Evolutionary conservation across 371 early-diverging fungal genomes (phyloP), one percentile per base, ranked within the genome.

Genomic region (Rhizomucor pusillus): DNA sequence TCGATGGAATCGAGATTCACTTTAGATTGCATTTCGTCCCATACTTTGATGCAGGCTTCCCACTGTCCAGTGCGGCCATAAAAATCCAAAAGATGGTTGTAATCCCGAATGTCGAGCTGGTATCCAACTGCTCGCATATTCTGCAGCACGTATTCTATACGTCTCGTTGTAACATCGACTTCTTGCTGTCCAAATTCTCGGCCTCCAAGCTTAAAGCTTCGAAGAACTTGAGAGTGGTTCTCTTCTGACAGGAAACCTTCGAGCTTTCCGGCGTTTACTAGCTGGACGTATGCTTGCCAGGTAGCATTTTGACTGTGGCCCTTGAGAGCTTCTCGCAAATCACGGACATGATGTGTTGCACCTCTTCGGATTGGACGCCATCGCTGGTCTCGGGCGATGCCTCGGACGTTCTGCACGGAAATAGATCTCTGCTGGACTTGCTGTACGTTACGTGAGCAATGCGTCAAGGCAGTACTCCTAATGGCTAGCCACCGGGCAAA

Each of bases 31-130:
- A 73, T 50, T 16, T 65, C 62, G 10, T 53, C 35, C 68, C 69
- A 73, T 7, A 60, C 50, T 3, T 58, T 43, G 16, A 20, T 47
- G 10, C 70, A 69, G 1, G 66, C 45, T 11, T 57, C 47, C 64
- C 68, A 71, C 39, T 75, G 71, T 3, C 58, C 47, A 2, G 56
- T 34, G 14, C 70, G 75, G 19, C 74, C 69, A 52, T 62, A 71
- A 43, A 71, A 69, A 2, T 69, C 68, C 18, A 79, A 51, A 40
- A 79, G n/a, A 20, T 75, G 61, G 47, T 75, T 73, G 35, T 79
- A 79, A 49, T 79, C 79, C 12, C 71, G 67, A 14, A 69, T 50
- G 50, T 71, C 68, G 0, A 61, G 63, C 25, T 54, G 9, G 35
- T 54, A 40, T 2, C 49, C 39, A 9, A 37, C 19, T 1, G 22